Evolutionary conservation across 1,284 basidiomycete genomes (phyloP), one percentile per base, ranked within the genome.

Genomic region (Termitomyces sp.): DNA sequence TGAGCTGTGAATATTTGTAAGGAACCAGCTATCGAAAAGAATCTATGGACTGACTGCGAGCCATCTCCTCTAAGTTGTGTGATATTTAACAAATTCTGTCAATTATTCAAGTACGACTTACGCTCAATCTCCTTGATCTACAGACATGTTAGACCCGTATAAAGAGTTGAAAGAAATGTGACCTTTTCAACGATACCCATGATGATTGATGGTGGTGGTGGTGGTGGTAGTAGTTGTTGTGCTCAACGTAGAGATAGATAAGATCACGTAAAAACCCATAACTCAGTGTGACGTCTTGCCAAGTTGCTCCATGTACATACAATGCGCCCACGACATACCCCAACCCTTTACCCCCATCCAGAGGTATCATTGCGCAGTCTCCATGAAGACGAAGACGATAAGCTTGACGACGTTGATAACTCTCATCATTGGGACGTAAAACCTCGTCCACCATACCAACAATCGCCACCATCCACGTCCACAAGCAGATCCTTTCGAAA

Each of bases 151-250:
- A 54, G 55, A 31, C 6, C 26, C 16, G 31, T 18, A 13, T 39
- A 11, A 13, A 24, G 37, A 31, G 18, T 14, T 31, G 43, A 8
- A 16, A 24, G 28, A 11, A 18, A 54, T 66, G 33, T 42, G 48
- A 85, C 90, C 82, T 95, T 95, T 74, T 95, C 92, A 60, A 93
- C 77, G 64, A 95, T 82, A 65, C 92, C 92, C 92, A 94, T 95
- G 59, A 57, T 79, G 63, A 18, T 34, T 5, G 26, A 52, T 55
- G 34, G 49, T 43, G 34, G 49, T 50, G 48, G 43, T 5, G 26
- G 52, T 55, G 34, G 49, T 43, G 34, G 49, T 50, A 46, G 43
- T 45, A 46, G 44, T 42, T 40, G 37, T 38, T 40, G 47, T 43
- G 21, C 28, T 43, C 43, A n/a, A n/a, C n/a, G n/a, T n/a, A n/a